Conservation (phyloP, 73 alveolate genomes). For the Paramecium primaurelia region DNA sequence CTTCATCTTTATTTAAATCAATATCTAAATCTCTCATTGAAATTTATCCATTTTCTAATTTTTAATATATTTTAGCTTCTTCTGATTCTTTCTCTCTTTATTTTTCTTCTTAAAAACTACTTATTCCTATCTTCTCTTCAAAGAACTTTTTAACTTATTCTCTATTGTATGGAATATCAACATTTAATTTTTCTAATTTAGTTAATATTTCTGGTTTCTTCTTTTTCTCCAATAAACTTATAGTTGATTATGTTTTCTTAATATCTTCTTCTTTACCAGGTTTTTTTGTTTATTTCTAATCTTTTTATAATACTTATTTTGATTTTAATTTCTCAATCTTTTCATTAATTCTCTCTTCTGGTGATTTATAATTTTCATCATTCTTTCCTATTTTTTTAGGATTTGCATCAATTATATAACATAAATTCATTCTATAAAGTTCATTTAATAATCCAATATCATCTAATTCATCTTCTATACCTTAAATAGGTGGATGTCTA, state of each 20-base stretch:
- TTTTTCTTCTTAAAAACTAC: slow-evolving; percentile 34
- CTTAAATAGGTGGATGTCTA: slow-evolving; percentile 77
- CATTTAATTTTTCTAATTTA: slow-evolving; percentile 48
- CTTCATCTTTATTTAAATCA: slow-evolving; percentile 4
- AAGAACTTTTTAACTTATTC: slow-evolving; percentile 47
- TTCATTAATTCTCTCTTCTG: slow-evolving; percentile 45
- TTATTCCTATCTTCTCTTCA: slow-evolving; percentile 57
- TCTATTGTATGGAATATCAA: slow-evolving; percentile 56
- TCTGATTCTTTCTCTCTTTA: slow-evolving; percentile 7
- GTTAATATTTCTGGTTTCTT: slow-evolving; percentile 45
- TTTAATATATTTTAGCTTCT: neutral
- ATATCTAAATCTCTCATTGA: neutral
- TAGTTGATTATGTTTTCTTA: neutral
- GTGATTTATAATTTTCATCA: slow-evolving; percentile 58
- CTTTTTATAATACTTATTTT: neutral
- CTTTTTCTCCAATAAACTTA: neutral
- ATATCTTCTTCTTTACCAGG: slow-evolving; percentile 30
- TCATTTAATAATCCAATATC: slow-evolving; percentile 71
- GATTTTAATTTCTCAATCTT: slow-evolving; percentile 31
- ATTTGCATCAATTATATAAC: slow-evolving; percentile 52
- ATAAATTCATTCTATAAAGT: slow-evolving; percentile 58
- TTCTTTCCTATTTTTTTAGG: slow-evolving; percentile 55
- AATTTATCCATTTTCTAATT: neutral
- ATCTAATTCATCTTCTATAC: slow-evolving; percentile 65
- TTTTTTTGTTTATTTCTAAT: neutral